Evolutionary conservation across 2,329 filamentous ascomycete genomes (phyloP).

Genomic region (Monilinia polystroma): DNA sequence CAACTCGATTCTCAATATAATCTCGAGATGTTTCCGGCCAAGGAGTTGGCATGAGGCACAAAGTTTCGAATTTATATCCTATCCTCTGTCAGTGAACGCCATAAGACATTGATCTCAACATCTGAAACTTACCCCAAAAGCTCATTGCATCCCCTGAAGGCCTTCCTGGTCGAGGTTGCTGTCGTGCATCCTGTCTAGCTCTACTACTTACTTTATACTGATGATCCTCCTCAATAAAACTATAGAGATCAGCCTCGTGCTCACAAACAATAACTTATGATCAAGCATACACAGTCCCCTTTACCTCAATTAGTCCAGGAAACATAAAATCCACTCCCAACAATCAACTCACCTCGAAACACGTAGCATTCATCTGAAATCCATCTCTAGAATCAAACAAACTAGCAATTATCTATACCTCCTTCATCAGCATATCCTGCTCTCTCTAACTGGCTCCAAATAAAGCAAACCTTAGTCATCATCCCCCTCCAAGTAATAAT

Average conservation of each 20-base stretch:
- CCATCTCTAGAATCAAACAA: slow-evolving; percentile 81
- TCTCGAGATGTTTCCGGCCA: slow-evolving; percentile 73
- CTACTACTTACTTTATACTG: slow-evolving; percentile 65
- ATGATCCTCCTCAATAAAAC: slow-evolving; percentile 92
- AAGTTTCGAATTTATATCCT: slow-evolving; percentile 96
- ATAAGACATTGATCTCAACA: not conserved
- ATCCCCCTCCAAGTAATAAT: slow-evolving; percentile 94
- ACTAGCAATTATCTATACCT: slow-evolving; percentile 71
- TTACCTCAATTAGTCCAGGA: slow-evolving; percentile 32
- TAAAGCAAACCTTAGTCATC: slow-evolving; percentile 80
- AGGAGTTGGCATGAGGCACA: slow-evolving; percentile 71
- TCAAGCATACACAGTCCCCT: slow-evolving; percentile 55
- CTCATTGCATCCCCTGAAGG: slow-evolving; percentile 78
- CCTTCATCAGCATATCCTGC: not conserved
- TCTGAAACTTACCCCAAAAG: slow-evolving; percentile 71
- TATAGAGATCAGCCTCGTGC: slow-evolving; percentile 43
- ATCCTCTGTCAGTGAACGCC: slow-evolving; percentile 21
- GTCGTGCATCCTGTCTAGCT: slow-evolving; percentile 53
- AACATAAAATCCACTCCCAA: not conserved
- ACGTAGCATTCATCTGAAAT: slow-evolving; percentile 96
- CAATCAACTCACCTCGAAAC: slow-evolving; percentile 67
- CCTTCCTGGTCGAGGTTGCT: slow-evolving; percentile 49
- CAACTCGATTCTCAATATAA: slow-evolving; percentile 73
- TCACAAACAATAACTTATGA: not conserved
- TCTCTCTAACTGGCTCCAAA: not conserved